Conservation (phyloP, 192 early-diverging fungal species). For the Backusella westeae region DNA sequence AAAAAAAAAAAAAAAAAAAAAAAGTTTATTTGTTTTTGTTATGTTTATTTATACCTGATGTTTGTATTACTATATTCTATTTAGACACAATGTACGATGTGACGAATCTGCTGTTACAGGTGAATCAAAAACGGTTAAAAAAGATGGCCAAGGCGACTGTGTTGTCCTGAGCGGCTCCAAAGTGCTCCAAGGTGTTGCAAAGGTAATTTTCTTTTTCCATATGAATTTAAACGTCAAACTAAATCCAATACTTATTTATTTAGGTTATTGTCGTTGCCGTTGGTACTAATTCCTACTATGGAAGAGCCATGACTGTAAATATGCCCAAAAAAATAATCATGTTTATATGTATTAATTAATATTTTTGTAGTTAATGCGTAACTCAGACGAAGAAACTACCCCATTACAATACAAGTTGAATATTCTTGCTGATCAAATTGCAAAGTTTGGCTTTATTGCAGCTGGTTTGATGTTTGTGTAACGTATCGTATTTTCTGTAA, state of each 20-base stretch:
- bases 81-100: slow-evolving; percentile 68
- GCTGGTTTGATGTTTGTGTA: slow-evolving; percentile 77
- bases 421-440: slow-evolving; percentile 87
- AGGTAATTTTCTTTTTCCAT: neutral
- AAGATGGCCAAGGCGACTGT: slow-evolving; percentile 59
- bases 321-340: neutral
- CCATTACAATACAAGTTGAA: slow-evolving; percentile 94
- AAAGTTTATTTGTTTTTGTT: neutral
- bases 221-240: neutral
- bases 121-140: slow-evolving; percentile 84
- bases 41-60: neutral
- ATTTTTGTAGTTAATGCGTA: slow-evolving; percentile 56
- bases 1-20: neutral
- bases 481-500: neutral
- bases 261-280: slow-evolving; percentile 82
- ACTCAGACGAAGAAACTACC: slow-evolving; percentile 70
- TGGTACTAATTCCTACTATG: slow-evolving; percentile 84
- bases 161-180: slow-evolving; percentile 92
- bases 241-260: neutral
- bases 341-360: neutral
- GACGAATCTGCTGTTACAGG: slow-evolving; percentile 94
- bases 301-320: slow-evolving; percentile 74
- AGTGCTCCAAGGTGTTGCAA: slow-evolving; percentile 78
- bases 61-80: neutral
- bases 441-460: slow-evolving; percentile 84